phyloP scores from a whole-genome alignment of 129 eudicot species.

The Chrysanthemum seticuspe region DNA sequence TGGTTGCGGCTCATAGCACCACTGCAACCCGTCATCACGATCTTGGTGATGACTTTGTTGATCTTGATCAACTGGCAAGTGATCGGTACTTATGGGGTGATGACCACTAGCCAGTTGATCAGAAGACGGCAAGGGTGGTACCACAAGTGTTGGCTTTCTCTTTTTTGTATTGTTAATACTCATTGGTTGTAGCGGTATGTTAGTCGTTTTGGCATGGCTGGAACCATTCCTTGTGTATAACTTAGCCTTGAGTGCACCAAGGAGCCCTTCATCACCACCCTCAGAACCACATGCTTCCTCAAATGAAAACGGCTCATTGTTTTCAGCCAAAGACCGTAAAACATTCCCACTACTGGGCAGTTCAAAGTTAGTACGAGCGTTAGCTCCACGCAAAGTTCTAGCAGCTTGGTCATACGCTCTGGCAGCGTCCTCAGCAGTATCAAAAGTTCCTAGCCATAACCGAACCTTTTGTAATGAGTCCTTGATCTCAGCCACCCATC shows the following conservation, averaged over 20 bases:
- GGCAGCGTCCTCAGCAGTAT: conserved; percentile 46
- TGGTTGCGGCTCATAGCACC: conserved; percentile 28
- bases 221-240: not conserved
- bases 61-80: conserved; percentile 14
- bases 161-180: conserved; percentile 11
- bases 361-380: conserved; percentile 43
- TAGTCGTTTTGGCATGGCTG: conserved; percentile 7
- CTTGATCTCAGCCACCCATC: conserved; percentile 50
- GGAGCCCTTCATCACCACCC: conserved; percentile 34
- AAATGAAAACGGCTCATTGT: conserved; percentile 35
- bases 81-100: not conserved
- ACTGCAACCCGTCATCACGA: conserved; percentile 6
- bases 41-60: conserved; percentile 15
- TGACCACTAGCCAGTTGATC: conserved; percentile 11
- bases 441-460: conserved; percentile 46
- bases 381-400: conserved; percentile 36
- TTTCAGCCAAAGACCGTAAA: conserved; percentile 24
- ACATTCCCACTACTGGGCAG: conserved; percentile 15
- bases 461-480: conserved; percentile 46
- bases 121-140: conserved; percentile 17
- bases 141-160: conserved; percentile 20
- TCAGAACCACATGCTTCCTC: conserved; percentile 41
- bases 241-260: conserved; percentile 44
- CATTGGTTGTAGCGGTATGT: conserved; percentile 9
- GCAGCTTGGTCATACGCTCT: conserved; percentile 44